Conservation (phyloP, 805 yeast genomes). For the Priceomyces haplophilus region DNA sequence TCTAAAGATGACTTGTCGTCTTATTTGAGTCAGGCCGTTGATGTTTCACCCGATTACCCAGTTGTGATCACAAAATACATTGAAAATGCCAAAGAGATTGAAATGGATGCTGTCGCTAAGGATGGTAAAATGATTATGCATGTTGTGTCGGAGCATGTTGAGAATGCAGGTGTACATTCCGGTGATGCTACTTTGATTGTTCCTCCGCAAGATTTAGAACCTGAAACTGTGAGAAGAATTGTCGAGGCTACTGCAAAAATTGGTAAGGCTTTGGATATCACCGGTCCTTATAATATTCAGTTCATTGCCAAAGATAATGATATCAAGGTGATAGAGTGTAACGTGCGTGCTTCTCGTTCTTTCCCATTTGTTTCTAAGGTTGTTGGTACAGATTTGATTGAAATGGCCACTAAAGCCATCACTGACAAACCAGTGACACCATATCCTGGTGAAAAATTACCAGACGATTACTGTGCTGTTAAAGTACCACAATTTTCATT, state of each 20-base stretch:
- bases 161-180: conserved; percentile 98
- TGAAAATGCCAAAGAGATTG: conserved; percentile 96
- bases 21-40: conserved; percentile 90
- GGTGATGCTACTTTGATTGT: conserved; percentile 98
- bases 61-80: conserved; percentile 96
- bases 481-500: conserved; percentile 98
- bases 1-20: conserved; percentile 83
- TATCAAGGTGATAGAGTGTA: conserved; percentile 97
- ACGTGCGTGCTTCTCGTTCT: conserved; percentile 98
- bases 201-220: conserved; percentile 93
- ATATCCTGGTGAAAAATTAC: conserved; percentile 84
- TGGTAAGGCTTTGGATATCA: conserved; percentile 89
- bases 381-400: conserved; percentile 93
- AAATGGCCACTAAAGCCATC: conserved; percentile 94
- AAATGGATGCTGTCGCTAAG: conserved; percentile 97
- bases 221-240: conserved; percentile 86
- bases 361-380: conserved; percentile 98
- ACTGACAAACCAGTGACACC: conserved; percentile 85
- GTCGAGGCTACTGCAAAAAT: conserved; percentile 95
- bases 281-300: conserved; percentile 97
- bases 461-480: conserved; percentile 94
- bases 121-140: conserved; percentile 95
- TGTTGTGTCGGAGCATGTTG: conserved; percentile 97
- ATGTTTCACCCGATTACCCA: conserved; percentile 96
- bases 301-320: conserved; percentile 94